A percentile compares a stretch with the other conserved stretches of the same genome.
phyloP scores from a whole-genome alignment of 352 stramenopile genomes.

The Globisporangium orthogonon region DNA sequence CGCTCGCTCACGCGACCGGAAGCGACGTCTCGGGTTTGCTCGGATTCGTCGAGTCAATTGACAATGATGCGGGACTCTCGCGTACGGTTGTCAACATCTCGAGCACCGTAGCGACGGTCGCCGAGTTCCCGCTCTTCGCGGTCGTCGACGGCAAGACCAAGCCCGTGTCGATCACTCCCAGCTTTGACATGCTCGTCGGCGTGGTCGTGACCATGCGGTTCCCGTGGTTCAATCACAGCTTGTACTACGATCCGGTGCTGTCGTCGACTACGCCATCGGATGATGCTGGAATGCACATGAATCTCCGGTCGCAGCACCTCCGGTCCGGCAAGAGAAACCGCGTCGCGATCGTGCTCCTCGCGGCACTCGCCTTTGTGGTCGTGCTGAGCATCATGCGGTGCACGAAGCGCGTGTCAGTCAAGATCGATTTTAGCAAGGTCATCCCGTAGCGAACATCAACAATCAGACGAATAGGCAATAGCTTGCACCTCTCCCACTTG shows the following conservation, averaged over 20 bases:
- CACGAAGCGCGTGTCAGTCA: constrained; percentile 4
- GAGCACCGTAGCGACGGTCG: constrained; percentile 2
- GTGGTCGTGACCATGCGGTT: constrained; percentile 12
- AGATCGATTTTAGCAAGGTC: constrained; percentile 7
- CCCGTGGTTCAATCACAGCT: constrained; percentile 3
- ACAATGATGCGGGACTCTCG: background rate
- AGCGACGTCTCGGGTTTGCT: background rate
- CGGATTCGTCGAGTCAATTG: background rate
- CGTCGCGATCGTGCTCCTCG: constrained; percentile 1
- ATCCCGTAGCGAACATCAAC: background rate
- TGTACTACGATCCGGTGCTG: constrained; percentile 3
- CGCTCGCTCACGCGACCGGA: constrained; percentile 7
- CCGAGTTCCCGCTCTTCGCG: constrained; percentile 15
- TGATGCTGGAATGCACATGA: background rate
- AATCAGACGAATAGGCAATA: no score
- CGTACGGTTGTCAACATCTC: constrained; percentile 5
- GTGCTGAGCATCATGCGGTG: constrained; percentile 5
- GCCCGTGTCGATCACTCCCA: constrained; percentile 3
- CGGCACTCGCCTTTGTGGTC: constrained; percentile 3
- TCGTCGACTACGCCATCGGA: background rate
- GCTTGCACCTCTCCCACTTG: no score
- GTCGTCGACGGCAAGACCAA: constrained; percentile 10
- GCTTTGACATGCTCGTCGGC: constrained; percentile 1
- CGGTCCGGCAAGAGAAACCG: background rate
- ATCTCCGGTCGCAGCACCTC: background rate